Conservation (phyloP, 345 rosid species). For the Theobroma cacao region DNA sequence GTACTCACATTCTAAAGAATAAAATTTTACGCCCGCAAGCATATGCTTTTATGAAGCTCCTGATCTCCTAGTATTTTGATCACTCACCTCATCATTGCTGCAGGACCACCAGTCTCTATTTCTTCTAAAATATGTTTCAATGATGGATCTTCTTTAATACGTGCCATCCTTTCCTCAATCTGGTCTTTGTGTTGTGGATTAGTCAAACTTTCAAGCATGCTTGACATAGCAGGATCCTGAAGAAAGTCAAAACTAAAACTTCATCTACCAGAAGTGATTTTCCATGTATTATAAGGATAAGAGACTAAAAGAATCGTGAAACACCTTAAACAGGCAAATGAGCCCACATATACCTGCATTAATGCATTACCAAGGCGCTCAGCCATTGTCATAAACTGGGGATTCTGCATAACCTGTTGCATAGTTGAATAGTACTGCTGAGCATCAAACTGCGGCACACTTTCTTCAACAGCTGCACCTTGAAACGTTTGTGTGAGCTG, state of each 20-base stretch:
- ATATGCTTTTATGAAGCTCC: not conserved
- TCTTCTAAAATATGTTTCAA: conserved; percentile 87
- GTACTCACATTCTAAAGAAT: not conserved
- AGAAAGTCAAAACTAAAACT: conserved; percentile 8
- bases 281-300: not conserved
- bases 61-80: conserved; percentile 12
- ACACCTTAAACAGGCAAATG: not conserved
- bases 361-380: conserved; percentile 88
- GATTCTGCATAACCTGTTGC: conserved; percentile 99
- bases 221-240: conserved; percentile 96
- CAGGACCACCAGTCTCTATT: conserved; percentile 88
- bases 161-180: conserved; percentile 84
- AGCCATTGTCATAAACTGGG: conserved; percentile 92
- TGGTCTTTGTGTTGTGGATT: conserved; percentile 82
- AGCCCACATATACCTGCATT: conserved; percentile 56
- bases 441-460: conserved; percentile 66
- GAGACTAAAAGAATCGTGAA: not conserved
- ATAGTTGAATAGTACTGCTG: conserved; percentile 76
- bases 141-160: conserved; percentile 81
- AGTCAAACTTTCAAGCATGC: conserved; percentile 79
- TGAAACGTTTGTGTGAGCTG: conserved; percentile 85
- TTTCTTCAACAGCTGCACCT: conserved; percentile 49
- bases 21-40: not conserved
- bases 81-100: conserved; percentile 92
- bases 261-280: conserved; percentile 10